Evolutionary conservation across 306 rosid genomes (phyloP).

Genomic region (Sindora glabra): DNA sequence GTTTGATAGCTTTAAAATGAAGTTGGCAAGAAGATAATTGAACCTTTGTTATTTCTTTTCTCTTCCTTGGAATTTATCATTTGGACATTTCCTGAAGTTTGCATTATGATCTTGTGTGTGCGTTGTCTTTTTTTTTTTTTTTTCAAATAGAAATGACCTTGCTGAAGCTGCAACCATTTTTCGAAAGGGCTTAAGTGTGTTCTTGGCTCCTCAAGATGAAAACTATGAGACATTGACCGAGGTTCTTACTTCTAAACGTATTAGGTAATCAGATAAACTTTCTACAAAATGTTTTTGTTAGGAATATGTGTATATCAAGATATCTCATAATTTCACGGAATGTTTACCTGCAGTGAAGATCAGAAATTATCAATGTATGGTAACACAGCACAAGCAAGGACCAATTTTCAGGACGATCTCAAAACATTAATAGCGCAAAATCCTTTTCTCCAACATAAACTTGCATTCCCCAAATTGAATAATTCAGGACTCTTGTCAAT

Average conservation of each 20-base stretch:
- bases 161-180: slow-evolving; percentile 13
- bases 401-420: slow-evolving; percentile 3
- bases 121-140: not conserved
- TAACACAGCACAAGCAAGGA: not conserved
- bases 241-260: not conserved
- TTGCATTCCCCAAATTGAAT: slow-evolving; percentile 5
- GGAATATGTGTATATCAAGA: not conserved
- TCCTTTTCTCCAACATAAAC: slow-evolving; percentile 8
- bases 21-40: not conserved
- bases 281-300: not conserved
- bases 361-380: not conserved
- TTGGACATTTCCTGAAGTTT: not conserved
- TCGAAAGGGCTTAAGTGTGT: not conserved
- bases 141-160: not conserved
- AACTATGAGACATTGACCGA: not conserved
- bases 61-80: not conserved
- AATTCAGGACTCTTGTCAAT: slow-evolving; percentile 16
- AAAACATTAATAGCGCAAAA: slow-evolving; percentile 6
- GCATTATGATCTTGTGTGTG: not conserved
- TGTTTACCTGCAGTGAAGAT: slow-evolving; percentile 5
- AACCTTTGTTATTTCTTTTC: not conserved
- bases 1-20: not conserved
- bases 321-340: not conserved
- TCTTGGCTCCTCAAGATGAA: not conserved
- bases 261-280: slow-evolving; percentile 1